These are phyloP conservation scores for Vitis rotundifolia DNA, from an alignment of 164 flowering plant species.

Conservation along the genomic window DNA sequence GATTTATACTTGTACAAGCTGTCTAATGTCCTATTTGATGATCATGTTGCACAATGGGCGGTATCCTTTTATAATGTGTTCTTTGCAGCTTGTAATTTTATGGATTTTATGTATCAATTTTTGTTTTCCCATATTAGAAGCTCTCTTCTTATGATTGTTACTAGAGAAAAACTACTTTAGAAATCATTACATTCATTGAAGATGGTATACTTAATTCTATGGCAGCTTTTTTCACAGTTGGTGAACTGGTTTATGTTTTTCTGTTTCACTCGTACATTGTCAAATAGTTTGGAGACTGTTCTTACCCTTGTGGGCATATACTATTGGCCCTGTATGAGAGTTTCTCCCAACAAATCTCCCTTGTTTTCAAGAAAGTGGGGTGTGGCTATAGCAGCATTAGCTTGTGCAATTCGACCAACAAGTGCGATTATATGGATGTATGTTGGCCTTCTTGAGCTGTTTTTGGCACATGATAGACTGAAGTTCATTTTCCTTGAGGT, in stretches of 20 bases:
- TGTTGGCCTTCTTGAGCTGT: constrained; percentile 75
- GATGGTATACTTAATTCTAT: constrained; percentile 39
- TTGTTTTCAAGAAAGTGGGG: constrained; percentile 64
- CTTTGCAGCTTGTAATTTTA: neutral
- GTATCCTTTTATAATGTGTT: constrained; percentile 65
- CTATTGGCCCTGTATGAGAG: constrained; percentile 82
- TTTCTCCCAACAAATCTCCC: constrained; percentile 25
- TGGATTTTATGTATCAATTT: neutral
- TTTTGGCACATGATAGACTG: constrained; percentile 43
- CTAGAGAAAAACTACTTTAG: neutral
- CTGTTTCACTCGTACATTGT: constrained; percentile 85
- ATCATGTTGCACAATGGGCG: constrained; percentile 71
- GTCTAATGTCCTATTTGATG: constrained; percentile 56
- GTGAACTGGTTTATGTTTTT: constrained; percentile 91
- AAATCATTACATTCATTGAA: constrained; percentile 2
- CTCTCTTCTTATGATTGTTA: neutral
- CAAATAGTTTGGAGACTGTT: constrained; percentile 87
- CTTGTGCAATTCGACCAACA: constrained; percentile 94
- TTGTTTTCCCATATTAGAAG: neutral
- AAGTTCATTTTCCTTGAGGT: constrained; percentile 66
- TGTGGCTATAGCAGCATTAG: constrained; percentile 72
- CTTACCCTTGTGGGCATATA: constrained; percentile 71
- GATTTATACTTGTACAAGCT: constrained; percentile 81
- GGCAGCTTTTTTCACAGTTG: constrained; percentile 77
- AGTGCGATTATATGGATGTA: constrained; percentile 91